A percentile compares a stretch with the other conserved stretches of the same genome.
phyloP scores from a whole-genome alignment of 2,329 filamentous ascomycete genomes.

The Botrytis squamosa region DNA sequence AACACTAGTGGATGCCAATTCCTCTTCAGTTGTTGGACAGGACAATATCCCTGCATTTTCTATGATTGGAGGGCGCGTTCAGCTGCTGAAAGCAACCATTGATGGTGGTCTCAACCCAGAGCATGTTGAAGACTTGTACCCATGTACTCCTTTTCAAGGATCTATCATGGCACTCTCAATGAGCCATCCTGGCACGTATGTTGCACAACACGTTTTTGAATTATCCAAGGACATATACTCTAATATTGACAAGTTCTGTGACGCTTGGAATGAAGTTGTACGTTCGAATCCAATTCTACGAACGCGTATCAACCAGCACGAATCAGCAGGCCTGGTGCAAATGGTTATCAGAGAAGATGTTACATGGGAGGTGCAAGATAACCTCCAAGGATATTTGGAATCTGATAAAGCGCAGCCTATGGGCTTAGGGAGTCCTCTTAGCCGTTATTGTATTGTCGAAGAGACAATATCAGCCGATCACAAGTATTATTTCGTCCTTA shows the following conservation, averaged over 20 bases:
- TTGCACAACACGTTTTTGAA: conserved; percentile 34
- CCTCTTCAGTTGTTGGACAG: background rate
- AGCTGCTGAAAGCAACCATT: conserved; percentile 29
- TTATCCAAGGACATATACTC: conserved; percentile 26
- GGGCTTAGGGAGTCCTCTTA: background rate
- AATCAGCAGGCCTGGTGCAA: conserved; percentile 30
- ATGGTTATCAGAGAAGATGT: conserved; percentile 23
- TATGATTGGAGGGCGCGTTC: conserved; percentile 24
- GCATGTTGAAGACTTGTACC: conserved; percentile 42
- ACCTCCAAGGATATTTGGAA: conserved; percentile 27
- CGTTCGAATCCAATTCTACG: conserved; percentile 20
- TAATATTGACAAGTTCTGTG: conserved; percentile 27
- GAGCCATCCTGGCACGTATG: conserved; percentile 39
- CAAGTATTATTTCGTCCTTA: conserved; percentile 47
- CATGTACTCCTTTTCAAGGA: conserved; percentile 42
- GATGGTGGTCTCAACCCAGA: background rate
- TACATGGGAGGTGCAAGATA: conserved; percentile 20
- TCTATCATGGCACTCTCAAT: conserved; percentile 41
- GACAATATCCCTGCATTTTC: conserved; percentile 23
- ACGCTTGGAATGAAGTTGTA: conserved; percentile 24
- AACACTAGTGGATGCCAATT: conserved; percentile 30
- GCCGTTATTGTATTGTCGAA: conserved; percentile 9
- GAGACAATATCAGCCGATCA: conserved; percentile 24
- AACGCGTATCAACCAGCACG: conserved; percentile 34
- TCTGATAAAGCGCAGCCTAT: conserved; percentile 5